These are phyloP conservation scores for Echinosophora koreensis DNA, from an alignment of 306 rosid species.

Conservation along the genomic window DNA sequence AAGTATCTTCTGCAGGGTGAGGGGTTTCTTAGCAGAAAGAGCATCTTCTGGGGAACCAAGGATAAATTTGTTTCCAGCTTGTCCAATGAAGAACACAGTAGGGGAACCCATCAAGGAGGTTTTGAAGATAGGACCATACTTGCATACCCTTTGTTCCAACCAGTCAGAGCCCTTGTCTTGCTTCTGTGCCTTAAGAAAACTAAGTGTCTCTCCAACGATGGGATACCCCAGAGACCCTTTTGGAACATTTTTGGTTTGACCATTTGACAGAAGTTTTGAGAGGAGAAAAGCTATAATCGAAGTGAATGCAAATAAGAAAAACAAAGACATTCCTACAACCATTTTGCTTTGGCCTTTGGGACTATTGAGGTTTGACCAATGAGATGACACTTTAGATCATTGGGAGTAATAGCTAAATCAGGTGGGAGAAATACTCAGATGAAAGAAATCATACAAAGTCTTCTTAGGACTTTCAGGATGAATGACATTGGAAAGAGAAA, in stretches of 20 bases:
- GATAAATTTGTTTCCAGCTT: constrained; percentile 59
- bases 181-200: constrained; percentile 53
- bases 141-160: constrained; percentile 57
- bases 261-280: constrained; percentile 47
- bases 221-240: constrained; percentile 66
- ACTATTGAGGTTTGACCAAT: constrained; percentile 15
- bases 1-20: constrained; percentile 45
- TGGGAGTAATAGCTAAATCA: neutral
- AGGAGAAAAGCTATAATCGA: constrained; percentile 46
- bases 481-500: constrained; percentile 33
- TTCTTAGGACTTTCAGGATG: constrained; percentile 18
- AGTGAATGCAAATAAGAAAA: constrained; percentile 49
- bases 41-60: constrained; percentile 56
- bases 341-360: constrained; percentile 13
- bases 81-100: constrained; percentile 54
- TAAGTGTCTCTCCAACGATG: constrained; percentile 60
- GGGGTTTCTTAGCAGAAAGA: constrained; percentile 57
- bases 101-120: constrained; percentile 64
- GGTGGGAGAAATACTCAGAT: constrained; percentile 31
- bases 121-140: constrained; percentile 60
- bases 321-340: constrained; percentile 40
- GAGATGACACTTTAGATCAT: constrained; percentile 14
- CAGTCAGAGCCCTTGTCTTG: constrained; percentile 55
- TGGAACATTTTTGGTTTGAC: constrained; percentile 56
- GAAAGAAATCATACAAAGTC: neutral